Conservation (phyloP, 1,284 basidiomycete genomes). For the Peniophora sp. region DNA sequence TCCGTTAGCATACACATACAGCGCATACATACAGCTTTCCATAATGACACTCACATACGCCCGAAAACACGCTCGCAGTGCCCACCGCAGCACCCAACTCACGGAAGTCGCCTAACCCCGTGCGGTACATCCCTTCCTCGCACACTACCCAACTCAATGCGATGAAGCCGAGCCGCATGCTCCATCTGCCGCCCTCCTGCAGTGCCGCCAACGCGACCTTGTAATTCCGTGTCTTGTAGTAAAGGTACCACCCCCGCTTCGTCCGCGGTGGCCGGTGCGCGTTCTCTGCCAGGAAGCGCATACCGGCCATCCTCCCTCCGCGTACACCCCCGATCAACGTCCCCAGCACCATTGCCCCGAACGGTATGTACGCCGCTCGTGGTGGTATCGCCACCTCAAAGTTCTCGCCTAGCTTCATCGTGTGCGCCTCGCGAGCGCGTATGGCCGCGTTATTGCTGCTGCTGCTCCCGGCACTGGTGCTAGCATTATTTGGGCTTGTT, state of each 20-base stretch:
- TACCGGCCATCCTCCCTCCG: slow-evolving; percentile 47
- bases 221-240: slow-evolving; percentile 91
- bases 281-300: slow-evolving; percentile 48
- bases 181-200: slow-evolving; percentile 55
- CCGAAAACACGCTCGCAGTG: slow-evolving; percentile 50
- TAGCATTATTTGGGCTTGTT: not conserved
- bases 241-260: slow-evolving; percentile 84
- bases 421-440: too few relatives aligned
- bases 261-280: slow-evolving; percentile 74
- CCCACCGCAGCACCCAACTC: slow-evolving; percentile 61
- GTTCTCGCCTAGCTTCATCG: too few relatives aligned
- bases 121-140: slow-evolving; percentile 50
- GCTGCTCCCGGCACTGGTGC: not conserved
- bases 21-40: not conserved
- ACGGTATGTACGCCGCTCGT: slow-evolving; percentile 40
- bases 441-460: not conserved
- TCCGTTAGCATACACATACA: slow-evolving; percentile 7
- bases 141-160: slow-evolving; percentile 58
- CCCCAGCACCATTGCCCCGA: slow-evolving; percentile 52
- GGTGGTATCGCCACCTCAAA: slow-evolving; percentile 26
- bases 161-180: slow-evolving; percentile 43
- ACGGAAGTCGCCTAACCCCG: slow-evolving; percentile 41
- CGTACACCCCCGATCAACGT: slow-evolving; percentile 59
- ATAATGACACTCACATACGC: slow-evolving; percentile 46
- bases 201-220: slow-evolving; percentile 68